Evolutionary conservation across 129 eudicot genomes (phyloP).

Genomic region (Flaveria linearis): DNA sequence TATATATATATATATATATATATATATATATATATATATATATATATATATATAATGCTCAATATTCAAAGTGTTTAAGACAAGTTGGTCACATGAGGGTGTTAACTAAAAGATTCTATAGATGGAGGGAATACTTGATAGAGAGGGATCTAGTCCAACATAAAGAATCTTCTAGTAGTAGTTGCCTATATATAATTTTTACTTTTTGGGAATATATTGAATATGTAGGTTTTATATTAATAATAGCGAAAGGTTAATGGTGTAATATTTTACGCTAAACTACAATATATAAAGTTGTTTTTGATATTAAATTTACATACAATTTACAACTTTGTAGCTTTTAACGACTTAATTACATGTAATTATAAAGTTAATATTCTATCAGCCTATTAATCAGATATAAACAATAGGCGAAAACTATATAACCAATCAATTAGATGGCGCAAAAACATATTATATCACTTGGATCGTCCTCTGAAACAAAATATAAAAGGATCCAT

Average conservation of each 20-base stretch:
- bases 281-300: neutral
- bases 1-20: no score
- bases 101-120: neutral
- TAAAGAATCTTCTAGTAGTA: neutral
- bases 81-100: neutral
- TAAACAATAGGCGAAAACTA: neutral
- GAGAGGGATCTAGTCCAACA: constrained; percentile 12
- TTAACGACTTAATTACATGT: neutral
- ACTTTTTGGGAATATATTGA: neutral
- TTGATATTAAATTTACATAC: neutral
- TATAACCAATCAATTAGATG: neutral
- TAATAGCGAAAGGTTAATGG: neutral
- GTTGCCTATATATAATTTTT: neutral
- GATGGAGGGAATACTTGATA: neutral
- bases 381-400: neutral
- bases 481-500: neutral
- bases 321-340: neutral
- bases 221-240: neutral
- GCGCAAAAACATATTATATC: neutral
- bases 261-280: neutral
- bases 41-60: no score
- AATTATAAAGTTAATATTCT: neutral
- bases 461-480: neutral
- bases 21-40: no score
- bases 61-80: neutral